Conservation (phyloP, 306 rosid species). For the Acacia crassicarpa region DNA sequence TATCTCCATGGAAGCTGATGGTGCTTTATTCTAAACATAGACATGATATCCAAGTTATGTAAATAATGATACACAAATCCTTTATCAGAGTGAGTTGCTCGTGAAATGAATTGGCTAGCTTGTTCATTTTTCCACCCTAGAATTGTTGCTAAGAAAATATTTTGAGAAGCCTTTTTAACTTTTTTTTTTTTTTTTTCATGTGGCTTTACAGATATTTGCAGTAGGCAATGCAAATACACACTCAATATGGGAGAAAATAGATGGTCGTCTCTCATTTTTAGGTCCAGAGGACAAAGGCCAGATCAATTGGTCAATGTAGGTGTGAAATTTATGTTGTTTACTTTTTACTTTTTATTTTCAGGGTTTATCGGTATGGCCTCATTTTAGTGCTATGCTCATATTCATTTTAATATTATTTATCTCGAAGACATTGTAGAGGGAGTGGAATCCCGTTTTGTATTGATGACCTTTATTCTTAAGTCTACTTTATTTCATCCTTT, state of each 20-base stretch:
- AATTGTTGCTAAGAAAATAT: conserved; percentile 28
- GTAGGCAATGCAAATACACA: conserved; percentile 63
- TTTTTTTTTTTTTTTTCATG: conserved; percentile 7
- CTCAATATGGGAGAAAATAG: conserved; percentile 73
- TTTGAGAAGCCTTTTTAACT: conserved; percentile 32
- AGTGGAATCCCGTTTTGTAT: not conserved
- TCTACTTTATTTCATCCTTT: not conserved
- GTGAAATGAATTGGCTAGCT: conserved; percentile 17
- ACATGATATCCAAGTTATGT: conserved; percentile 6
- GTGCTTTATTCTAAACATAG: not conserved
- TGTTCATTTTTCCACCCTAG: conserved; percentile 21
- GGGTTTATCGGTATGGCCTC: not conserved
- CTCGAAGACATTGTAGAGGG: not conserved
- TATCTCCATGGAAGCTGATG: conserved; percentile 11
- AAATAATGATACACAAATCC: not conserved
- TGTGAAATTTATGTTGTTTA: conserved; percentile 28
- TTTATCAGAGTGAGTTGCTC: conserved; percentile 27
- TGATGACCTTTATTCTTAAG: not conserved
- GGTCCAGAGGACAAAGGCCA: conserved; percentile 50
- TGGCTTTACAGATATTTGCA: conserved; percentile 76
- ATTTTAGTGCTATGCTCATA: not conserved
- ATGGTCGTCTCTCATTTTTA: conserved; percentile 56
- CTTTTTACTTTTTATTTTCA: not conserved
- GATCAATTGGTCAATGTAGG: conserved; percentile 93
- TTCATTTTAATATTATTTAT: not conserved